These are phyloP conservation scores for Chaetomium strumarium DNA, from an alignment of 2,329 filamentous ascomycete genomes.

Conservation along the genomic window DNA sequence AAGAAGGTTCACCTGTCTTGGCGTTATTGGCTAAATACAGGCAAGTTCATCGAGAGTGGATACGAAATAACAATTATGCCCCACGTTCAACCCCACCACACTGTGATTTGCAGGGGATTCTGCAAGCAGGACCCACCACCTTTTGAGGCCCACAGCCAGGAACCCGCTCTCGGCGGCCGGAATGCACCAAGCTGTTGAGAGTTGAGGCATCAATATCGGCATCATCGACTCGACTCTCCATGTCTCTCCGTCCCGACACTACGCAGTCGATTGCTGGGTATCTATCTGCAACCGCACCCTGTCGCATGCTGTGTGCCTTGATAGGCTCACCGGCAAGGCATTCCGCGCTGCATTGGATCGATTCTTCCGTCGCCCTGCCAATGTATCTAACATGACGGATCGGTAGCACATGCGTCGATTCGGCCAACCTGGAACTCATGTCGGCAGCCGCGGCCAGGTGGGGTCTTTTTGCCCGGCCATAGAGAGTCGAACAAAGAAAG, in stretches of 20 bases:
- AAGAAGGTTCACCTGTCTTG: too few species aligned
- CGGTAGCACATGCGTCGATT: neutral
- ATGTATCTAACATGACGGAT: neutral
- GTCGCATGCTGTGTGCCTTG: too few species aligned
- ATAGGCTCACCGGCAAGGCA: neutral
- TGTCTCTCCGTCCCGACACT: too few species aligned
- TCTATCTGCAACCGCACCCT: neutral
- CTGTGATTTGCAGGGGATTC: neutral
- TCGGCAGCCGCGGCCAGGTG: too few species aligned
- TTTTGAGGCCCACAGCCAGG: neutral
- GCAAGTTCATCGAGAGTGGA: too few species aligned
- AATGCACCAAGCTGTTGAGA: too few species aligned
- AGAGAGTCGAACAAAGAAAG: too few species aligned
- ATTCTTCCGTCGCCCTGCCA: neutral
- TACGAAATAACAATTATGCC: neutral
- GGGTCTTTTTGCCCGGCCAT: too few species aligned
- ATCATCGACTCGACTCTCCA: neutral
- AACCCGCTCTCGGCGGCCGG: too few species aligned
- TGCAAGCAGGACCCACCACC: neutral
- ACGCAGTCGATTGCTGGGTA: neutral
- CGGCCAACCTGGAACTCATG: too few species aligned
- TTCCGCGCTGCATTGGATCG: neutral
- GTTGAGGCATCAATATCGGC: neutral
- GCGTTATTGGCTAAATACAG: too few species aligned
- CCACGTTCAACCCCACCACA: neutral